Percentiles rank a stretch among this genome's conserved stretches.
phyloP scores from a whole-genome alignment of 208 protist species.

The Acanthamoeba culbertsoni region DNA sequence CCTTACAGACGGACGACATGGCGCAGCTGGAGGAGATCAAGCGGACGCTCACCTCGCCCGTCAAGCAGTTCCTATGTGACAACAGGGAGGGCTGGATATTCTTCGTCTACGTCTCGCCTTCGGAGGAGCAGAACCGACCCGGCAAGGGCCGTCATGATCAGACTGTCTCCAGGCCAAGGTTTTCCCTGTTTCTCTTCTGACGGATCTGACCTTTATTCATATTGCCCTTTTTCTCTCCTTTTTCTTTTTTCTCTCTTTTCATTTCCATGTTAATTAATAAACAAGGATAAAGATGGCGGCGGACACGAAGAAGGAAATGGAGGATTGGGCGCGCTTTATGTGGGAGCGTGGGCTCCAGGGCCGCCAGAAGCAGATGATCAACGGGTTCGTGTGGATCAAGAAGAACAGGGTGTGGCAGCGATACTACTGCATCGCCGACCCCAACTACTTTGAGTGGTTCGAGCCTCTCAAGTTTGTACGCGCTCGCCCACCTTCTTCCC shows the following conservation, averaged over 20 bases:
- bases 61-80: conserved; percentile 9
- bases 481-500: background rate
- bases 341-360: background rate
- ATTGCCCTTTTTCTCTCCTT: no score
- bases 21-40: background rate
- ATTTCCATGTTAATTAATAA: no score
- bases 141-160: background rate
- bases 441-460: conserved; percentile 42
- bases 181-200: background rate
- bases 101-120: background rate
- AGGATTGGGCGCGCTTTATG: background rate
- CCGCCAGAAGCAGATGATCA: background rate
- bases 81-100: conserved; percentile 18
- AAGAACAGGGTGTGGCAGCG: conserved; percentile 21
- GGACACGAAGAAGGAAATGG: conserved; percentile 8
- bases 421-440: conserved; percentile 22
- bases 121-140: background rate
- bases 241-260: no score
- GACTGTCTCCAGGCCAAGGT: background rate
- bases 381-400: conserved; percentile 35
- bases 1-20: background rate
- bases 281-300: conserved; percentile 34
- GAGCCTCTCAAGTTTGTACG: conserved; percentile 5
- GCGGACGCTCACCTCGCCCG: background rate
- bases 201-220: background rate